These are phyloP conservation scores for Ophiostoma sp. DNA, from an alignment of 2,329 filamentous ascomycete genomes.

Conservation along the genomic window DNA sequence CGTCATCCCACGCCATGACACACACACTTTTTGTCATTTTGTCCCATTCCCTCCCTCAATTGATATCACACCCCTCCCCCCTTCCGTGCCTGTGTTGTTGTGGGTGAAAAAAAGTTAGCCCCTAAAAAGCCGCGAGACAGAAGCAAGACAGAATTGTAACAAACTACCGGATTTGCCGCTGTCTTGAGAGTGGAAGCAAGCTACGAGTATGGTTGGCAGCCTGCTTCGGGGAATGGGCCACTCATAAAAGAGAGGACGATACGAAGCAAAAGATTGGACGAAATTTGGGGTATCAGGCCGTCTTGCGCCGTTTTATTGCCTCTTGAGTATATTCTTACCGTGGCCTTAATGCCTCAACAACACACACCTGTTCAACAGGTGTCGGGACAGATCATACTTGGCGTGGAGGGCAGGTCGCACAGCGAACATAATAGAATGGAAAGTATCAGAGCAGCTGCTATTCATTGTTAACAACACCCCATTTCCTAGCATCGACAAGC, in stretches of 20 bases:
- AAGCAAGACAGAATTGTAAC: background rate
- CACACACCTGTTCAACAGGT: background rate
- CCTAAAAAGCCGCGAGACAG: background rate
- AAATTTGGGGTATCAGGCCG: background rate
- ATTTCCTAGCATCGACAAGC: background rate
- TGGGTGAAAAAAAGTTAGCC: background rate
- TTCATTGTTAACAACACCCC: background rate
- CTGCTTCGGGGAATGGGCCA: background rate
- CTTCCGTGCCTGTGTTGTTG: background rate
- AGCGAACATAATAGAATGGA: background rate
- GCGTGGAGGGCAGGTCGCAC: background rate
- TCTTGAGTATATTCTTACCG: background rate
- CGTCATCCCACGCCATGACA: conserved; percentile 22
- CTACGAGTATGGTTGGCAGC: background rate
- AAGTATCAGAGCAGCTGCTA: background rate
- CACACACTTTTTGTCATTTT: background rate
- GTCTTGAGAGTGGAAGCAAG: background rate
- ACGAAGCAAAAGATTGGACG: background rate
- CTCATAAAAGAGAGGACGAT: background rate
- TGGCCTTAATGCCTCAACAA: background rate
- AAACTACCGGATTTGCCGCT: background rate
- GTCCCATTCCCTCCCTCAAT: background rate
- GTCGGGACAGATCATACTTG: background rate
- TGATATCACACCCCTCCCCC: background rate
- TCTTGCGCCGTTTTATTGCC: background rate